These are phyloP conservation scores for Fusarium sp. DNA, from an alignment of 2,329 filamentous ascomycete genomes.

Conservation along the genomic window DNA sequence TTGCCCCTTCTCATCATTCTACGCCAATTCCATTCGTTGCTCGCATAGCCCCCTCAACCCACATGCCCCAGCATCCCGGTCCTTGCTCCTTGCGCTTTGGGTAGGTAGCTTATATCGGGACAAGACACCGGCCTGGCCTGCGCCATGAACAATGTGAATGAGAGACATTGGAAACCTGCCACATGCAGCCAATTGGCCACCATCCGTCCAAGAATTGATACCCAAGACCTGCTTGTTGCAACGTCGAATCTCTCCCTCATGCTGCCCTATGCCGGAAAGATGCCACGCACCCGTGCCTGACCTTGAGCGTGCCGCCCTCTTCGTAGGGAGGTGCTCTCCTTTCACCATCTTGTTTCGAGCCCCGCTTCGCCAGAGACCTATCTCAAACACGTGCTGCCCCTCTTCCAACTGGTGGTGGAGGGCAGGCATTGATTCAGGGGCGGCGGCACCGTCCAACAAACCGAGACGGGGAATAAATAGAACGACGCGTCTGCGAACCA, in stretches of 20 bases:
- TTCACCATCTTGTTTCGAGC: constrained; percentile 19
- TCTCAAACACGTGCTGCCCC: constrained; percentile 31
- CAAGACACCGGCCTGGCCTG: not conserved
- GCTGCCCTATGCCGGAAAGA: not conserved
- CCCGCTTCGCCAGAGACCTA: constrained; percentile 27
- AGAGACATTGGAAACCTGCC: not conserved
- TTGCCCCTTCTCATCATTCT: constrained; percentile 44
- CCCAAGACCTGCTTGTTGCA: not conserved
- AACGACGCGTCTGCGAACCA: not conserved
- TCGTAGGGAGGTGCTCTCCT: constrained; percentile 1
- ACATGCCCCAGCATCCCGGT: constrained; percentile 34
- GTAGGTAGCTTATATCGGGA: constrained; percentile 13
- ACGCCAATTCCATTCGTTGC: constrained; percentile 38
- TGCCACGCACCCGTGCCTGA: not conserved
- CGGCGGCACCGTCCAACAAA: not conserved
- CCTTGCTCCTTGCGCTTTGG: constrained; percentile 25
- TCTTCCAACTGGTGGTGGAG: constrained; percentile 24
- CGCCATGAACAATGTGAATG: not conserved
- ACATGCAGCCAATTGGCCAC: not conserved
- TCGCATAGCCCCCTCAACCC: constrained; percentile 36
- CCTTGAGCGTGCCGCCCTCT: not conserved
- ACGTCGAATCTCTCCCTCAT: not conserved
- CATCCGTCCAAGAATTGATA: not conserved
- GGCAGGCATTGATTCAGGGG: constrained; percentile 25
- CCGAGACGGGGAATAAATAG: not conserved